Evolutionary conservation across 2,329 filamentous ascomycete species (phyloP).

Genomic region (Trichothecium roseum): DNA sequence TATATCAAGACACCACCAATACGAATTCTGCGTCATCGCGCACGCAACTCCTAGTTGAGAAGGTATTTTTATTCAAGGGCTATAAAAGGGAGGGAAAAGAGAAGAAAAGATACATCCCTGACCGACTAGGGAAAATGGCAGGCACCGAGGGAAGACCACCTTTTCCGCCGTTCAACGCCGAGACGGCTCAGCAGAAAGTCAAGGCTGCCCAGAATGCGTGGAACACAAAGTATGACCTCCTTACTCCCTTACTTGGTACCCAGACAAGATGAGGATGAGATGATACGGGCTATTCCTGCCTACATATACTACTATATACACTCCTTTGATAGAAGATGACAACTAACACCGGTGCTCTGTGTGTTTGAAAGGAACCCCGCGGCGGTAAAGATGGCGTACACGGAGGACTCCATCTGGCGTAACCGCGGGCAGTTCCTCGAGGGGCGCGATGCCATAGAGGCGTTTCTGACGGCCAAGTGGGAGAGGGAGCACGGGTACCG

Average conservation of each 20-base stretch:
- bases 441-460: constrained; percentile 57
- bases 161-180: constrained; percentile 62
- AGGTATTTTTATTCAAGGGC: too few species aligned
- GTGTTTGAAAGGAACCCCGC: constrained; percentile 44
- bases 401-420: constrained; percentile 66
- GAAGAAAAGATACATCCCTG: too few species aligned
- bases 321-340: neutral
- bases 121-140: too few species aligned
- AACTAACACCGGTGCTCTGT: neutral
- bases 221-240: constrained; percentile 57
- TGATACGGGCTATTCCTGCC: too few species aligned
- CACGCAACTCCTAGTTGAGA: too few species aligned
- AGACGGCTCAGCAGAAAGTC: constrained; percentile 65
- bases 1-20: too few species aligned
- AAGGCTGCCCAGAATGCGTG: constrained; percentile 76
- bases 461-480: constrained; percentile 67
- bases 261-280: too few species aligned
- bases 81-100: too few species aligned
- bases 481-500: constrained; percentile 58
- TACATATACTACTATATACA: too few species aligned
- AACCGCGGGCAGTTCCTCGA: constrained; percentile 62
- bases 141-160: constrained; percentile 16
- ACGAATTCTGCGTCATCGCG: too few species aligned
- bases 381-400: constrained; percentile 62
- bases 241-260: too few species aligned